Conservation (phyloP, 768 basidiomycete genomes). For the Rubroboletus pulcherrimus region DNA sequence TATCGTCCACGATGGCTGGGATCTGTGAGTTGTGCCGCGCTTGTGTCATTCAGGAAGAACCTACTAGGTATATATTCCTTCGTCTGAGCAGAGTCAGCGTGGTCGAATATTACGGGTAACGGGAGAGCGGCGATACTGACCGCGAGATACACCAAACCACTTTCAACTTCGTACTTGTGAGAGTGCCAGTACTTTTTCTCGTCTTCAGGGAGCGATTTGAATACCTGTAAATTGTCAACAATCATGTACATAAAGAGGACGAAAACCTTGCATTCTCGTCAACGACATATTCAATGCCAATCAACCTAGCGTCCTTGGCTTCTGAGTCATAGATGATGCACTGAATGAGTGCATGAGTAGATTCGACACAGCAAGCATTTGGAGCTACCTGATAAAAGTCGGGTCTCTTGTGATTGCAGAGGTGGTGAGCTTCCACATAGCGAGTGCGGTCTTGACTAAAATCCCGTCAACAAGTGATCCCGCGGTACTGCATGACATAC, state of each 20-base stretch:
- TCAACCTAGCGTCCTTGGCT: conserved; percentile 41
- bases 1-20: conserved; percentile 31
- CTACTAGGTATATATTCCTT: conserved; percentile 27
- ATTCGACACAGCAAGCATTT: not conserved
- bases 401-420: conserved; percentile 37
- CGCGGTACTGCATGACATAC: conserved; percentile 12
- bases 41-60: not conserved
- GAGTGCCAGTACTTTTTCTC: conserved; percentile 54
- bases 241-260: not conserved
- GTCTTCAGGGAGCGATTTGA: conserved; percentile 38
- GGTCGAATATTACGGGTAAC: not conserved
- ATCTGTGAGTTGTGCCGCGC: not conserved
- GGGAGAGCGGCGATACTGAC: conserved; percentile 7
- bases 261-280: conserved; percentile 30
- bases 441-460: conserved; percentile 31
- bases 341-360: conserved; percentile 34
- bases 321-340: conserved; percentile 44
- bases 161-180: conserved; percentile 46
- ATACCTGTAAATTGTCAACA: conserved; percentile 24
- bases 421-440: conserved; percentile 43
- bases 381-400: conserved; percentile 38
- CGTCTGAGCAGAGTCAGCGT: conserved; percentile 6
- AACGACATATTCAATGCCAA: conserved; percentile 53
- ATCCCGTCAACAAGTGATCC: not conserved
- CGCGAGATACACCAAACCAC: conserved; percentile 32